A percentile compares a stretch with the other conserved stretches of the same genome.
Evolutionary conservation across 2,329 filamentous ascomycete genomes (phyloP).

Genomic region (Diatrype stigma): DNA sequence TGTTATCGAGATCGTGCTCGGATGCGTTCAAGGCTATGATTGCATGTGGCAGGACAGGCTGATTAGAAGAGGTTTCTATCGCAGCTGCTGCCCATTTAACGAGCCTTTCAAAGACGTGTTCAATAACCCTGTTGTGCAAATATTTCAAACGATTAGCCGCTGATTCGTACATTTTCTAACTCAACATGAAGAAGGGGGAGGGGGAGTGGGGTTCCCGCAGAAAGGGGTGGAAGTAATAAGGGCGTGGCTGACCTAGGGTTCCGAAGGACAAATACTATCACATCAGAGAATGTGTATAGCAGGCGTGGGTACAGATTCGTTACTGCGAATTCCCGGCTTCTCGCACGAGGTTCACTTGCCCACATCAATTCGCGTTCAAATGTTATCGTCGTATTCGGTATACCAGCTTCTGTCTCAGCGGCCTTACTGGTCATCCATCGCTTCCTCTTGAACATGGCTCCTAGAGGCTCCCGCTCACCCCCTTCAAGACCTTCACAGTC

Average conservation of each 20-base stretch:
- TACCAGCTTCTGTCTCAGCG: not conserved
- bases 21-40: slow-evolving; percentile 44
- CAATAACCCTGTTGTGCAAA: slow-evolving; percentile 26
- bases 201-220: too few relatives aligned
- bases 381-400: slow-evolving; percentile 2
- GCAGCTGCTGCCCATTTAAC: slow-evolving; percentile 43
- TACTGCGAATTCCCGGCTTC: slow-evolving; percentile 29
- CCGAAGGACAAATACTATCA: slow-evolving; percentile 34
- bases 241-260: slow-evolving; percentile 26
- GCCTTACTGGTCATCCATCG: not conserved
- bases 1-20: slow-evolving; percentile 26
- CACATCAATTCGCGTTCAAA: slow-evolving; percentile 14
- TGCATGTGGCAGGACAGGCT: slow-evolving; percentile 45
- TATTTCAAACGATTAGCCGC: too few relatives aligned
- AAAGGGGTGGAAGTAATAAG: too few relatives aligned
- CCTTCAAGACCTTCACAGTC: slow-evolving; percentile 47
- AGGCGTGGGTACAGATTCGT: slow-evolving; percentile 34
- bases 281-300: slow-evolving; percentile 38
- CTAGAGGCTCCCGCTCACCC: slow-evolving; percentile 28
- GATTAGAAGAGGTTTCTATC: slow-evolving; percentile 46
- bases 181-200: too few relatives aligned
- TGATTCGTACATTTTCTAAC: too few relatives aligned
- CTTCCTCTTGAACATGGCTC: slow-evolving; percentile 10
- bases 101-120: slow-evolving; percentile 33
- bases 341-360: slow-evolving; percentile 19